phyloP scores from a whole-genome alignment of 192 early-diverging fungal species.

The Coemansia sp. region DNA sequence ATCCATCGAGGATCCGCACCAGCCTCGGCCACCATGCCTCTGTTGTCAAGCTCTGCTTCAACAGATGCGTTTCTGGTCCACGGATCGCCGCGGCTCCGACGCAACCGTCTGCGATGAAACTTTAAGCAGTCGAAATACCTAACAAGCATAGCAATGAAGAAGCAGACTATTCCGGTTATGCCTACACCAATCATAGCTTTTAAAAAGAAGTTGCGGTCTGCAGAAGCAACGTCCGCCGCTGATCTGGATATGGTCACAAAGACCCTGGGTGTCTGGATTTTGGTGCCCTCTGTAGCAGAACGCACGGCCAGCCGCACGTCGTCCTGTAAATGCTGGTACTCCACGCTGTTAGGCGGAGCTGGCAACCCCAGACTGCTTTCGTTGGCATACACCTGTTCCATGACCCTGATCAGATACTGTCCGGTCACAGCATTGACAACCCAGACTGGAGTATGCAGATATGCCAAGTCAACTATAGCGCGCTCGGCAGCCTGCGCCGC shows the following conservation, averaged over 20 bases:
- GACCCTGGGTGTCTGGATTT: slow-evolving; percentile 1
- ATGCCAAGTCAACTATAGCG: slow-evolving; percentile 13
- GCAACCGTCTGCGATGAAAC: background rate
- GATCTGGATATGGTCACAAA: slow-evolving; percentile 40
- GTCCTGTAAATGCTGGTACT: slow-evolving; percentile 18
- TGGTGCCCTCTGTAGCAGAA: background rate
- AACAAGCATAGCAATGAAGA: slow-evolving; percentile 43
- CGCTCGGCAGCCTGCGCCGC: slow-evolving; percentile 46
- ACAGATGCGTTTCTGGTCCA: background rate
- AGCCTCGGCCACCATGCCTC: background rate
- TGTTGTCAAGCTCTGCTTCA: background rate
- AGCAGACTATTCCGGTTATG: slow-evolving; percentile 48
- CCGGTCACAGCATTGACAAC: slow-evolving; percentile 42
- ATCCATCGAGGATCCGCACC: background rate
- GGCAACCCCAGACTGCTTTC: background rate
- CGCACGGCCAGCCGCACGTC: slow-evolving; percentile 19
- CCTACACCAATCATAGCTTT: slow-evolving; percentile 53
- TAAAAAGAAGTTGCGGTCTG: slow-evolving; percentile 50
- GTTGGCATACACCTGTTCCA: slow-evolving; percentile 8
- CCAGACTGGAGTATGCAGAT: slow-evolving; percentile 40
- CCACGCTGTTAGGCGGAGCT: slow-evolving; percentile 17
- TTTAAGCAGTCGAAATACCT: slow-evolving; percentile 44
- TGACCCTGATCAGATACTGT: slow-evolving; percentile 19
- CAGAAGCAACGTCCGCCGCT: slow-evolving; percentile 30
- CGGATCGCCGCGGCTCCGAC: background rate